Evolutionary conservation across 1,139 yeast species (phyloP).

Genomic region (Lodderomyces orthopsilosis): DNA sequence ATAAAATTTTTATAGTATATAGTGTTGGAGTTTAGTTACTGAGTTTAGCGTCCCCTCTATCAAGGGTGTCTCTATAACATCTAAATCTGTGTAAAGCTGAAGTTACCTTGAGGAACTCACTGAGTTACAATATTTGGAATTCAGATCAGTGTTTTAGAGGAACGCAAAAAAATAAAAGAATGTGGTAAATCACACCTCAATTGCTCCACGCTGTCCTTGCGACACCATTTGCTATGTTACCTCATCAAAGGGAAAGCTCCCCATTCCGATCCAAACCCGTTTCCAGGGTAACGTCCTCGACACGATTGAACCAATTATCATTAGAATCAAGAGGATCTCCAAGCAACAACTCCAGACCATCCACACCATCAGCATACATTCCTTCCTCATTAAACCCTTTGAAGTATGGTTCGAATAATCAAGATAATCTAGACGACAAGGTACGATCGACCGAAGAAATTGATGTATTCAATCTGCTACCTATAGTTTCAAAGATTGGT

Average conservation of each 20-base stretch:
- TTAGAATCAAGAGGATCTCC: constrained; percentile 1
- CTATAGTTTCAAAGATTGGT: constrained; percentile 23
- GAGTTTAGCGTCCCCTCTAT: neutral
- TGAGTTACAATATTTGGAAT: too few relatives aligned
- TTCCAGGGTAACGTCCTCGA: constrained; percentile 35
- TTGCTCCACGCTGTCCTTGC: too few relatives aligned
- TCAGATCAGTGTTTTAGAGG: too few relatives aligned
- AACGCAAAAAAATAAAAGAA: too few relatives aligned
- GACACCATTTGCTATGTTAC: too few relatives aligned
- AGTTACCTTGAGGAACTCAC: too few relatives aligned
- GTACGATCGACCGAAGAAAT: constrained; percentile 21
- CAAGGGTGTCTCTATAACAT: too few relatives aligned
- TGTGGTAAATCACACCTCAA: too few relatives aligned
- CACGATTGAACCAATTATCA: constrained; percentile 26
- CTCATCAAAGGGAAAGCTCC: constrained; percentile 20
- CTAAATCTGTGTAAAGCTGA: too few relatives aligned
- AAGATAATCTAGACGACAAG: constrained; percentile 19
- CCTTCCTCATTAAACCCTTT: constrained; percentile 42
- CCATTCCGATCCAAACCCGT: constrained; percentile 28
- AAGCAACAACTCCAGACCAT: constrained; percentile 16
- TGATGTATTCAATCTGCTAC: constrained; percentile 28
- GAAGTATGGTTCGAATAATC: constrained; percentile 20
- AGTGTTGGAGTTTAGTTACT: neutral
- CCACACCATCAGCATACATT: constrained; percentile 31
- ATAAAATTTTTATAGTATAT: neutral